phyloP scores from a whole-genome alignment of 2,329 filamentous ascomycete genomes.

The Fusarium haematococcum region DNA sequence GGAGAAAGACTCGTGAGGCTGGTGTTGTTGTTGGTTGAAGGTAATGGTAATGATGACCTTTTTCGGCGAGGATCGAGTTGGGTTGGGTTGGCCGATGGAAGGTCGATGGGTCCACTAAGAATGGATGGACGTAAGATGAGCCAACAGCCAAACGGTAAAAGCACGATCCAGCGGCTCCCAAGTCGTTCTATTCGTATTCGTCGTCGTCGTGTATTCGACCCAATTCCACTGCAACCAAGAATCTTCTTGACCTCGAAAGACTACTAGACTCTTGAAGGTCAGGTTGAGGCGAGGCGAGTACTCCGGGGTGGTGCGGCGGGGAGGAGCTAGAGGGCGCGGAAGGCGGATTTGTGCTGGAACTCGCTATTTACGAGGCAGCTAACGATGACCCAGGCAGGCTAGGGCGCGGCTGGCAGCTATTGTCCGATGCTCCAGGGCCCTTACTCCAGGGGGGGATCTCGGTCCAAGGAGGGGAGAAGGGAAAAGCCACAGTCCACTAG shows the following conservation, averaged over 20 bases:
- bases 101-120: slow-evolving; percentile 31
- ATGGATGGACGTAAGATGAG: slow-evolving; percentile 11
- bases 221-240: slow-evolving; percentile 11
- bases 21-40: slow-evolving; percentile 6
- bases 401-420: slow-evolving; percentile 17
- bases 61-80: slow-evolving; percentile 20
- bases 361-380: slow-evolving; percentile 17
- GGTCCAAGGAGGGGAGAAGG: not conserved
- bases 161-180: slow-evolving; percentile 3
- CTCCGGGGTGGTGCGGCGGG: slow-evolving; percentile 22
- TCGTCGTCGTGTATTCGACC: not conserved
- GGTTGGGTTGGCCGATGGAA: slow-evolving; percentile 4
- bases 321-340: slow-evolving; percentile 30
- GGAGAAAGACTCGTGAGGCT: slow-evolving; percentile 19
- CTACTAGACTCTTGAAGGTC: slow-evolving; percentile 12
- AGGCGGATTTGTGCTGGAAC: slow-evolving; percentile 33
- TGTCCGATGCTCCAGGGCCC: slow-evolving; percentile 27
- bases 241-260: slow-evolving; percentile 9
- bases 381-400: slow-evolving; percentile 7
- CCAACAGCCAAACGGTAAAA: slow-evolving; percentile 17
- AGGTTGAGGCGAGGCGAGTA: slow-evolving; percentile 3
- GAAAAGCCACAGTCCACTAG: slow-evolving; percentile 33
- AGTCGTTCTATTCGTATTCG: not conserved
- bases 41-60: slow-evolving; percentile 28
- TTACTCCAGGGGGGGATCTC: slow-evolving; percentile 2